phyloP scores from a whole-genome alignment of 2,329 filamentous ascomycete species.

The Sporothrix brunneoviolacea region DNA sequence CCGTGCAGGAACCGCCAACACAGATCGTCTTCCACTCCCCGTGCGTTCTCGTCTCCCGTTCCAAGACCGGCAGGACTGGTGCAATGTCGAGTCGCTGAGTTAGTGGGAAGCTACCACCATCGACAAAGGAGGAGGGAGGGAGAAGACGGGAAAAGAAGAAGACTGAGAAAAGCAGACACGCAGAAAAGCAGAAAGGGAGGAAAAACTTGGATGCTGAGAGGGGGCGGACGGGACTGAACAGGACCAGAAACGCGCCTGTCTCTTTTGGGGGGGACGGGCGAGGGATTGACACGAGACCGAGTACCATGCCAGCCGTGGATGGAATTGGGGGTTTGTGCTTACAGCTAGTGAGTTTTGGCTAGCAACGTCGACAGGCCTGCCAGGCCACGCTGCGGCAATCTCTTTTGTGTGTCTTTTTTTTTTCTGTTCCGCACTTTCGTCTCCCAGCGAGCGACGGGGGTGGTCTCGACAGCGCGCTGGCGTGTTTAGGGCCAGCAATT shows the following conservation, averaged over 20 bases:
- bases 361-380: constrained; percentile 3
- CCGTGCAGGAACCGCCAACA: neutral
- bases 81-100: constrained; percentile 2
- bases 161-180: constrained; percentile 2
- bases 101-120: constrained; percentile 10
- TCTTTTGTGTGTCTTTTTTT: constrained; percentile 3
- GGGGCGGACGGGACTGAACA: neutral
- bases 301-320: constrained; percentile 1
- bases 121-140: neutral
- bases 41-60: constrained; percentile 1
- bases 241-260: constrained; percentile 11
- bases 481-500: constrained; percentile 15
- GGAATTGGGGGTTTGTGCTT: constrained; percentile 8
- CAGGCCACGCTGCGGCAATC: constrained; percentile 3
- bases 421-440: neutral
- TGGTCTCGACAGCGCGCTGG: constrained; percentile 12
- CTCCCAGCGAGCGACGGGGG: neutral
- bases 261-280: neutral
- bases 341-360: constrained; percentile 7
- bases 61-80: constrained; percentile 7
- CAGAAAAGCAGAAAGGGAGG: constrained; percentile 6
- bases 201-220: constrained; percentile 6
- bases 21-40: neutral
- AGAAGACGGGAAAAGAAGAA: neutral
- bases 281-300: constrained; percentile 10